Percentiles rank a stretch among this genome's conserved stretches.
Evolutionary conservation across 257 asterid species (phyloP).

Genomic region (Ilex asprella): DNA sequence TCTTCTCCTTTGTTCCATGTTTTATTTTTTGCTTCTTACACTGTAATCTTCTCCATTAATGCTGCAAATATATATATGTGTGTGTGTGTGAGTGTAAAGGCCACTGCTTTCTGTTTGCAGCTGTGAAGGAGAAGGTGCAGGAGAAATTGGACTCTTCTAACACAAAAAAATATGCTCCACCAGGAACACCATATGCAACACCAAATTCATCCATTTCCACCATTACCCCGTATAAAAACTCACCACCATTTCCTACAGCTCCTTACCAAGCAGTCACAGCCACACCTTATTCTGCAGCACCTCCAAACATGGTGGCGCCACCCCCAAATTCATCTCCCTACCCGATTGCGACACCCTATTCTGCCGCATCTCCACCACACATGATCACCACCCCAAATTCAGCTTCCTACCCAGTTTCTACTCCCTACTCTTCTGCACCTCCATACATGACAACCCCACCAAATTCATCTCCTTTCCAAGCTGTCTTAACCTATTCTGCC

Average conservation of each 20-base stretch:
- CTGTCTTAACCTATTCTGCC: no score
- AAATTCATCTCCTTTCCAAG: no score
- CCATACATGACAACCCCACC: no score
- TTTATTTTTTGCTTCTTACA: no score
- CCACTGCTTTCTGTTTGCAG: conserved; percentile 1
- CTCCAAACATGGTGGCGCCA: no score
- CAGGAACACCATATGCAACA: conserved; percentile 13
- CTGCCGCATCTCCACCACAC: no score
- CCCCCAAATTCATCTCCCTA: no score
- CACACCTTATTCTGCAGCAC: conserved; percentile 4
- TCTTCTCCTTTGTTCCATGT: no score
- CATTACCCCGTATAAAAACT: conserved; percentile 22
- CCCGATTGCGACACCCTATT: no score
- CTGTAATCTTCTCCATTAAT: no score
- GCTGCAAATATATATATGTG: no score
- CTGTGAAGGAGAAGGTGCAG: background rate
- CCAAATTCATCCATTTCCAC: conserved; percentile 24
- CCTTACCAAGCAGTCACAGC: background rate
- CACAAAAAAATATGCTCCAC: background rate
- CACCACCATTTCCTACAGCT: conserved; percentile 11
- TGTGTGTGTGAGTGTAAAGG: no score
- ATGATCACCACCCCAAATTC: background rate
- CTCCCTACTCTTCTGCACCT: conserved; percentile 2
- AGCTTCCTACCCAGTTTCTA: background rate
- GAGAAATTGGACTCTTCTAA: conserved; percentile 1